Evolutionary conservation across 2,329 filamentous ascomycete genomes (phyloP), one percentile per base, ranked within the genome.

Genomic region (Epichloe typhina): DNA sequence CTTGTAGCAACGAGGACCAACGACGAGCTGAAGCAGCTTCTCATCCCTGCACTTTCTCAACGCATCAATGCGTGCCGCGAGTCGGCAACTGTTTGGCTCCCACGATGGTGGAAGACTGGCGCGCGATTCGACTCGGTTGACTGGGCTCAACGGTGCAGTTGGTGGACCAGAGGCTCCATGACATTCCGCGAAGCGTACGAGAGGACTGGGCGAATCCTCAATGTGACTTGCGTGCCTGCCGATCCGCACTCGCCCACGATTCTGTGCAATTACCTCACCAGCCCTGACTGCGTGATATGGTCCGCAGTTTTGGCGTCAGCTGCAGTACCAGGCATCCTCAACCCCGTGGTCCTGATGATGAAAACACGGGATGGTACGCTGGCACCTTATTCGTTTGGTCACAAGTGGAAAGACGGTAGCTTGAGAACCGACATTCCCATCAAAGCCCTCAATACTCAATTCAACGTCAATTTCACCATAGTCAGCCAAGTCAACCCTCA

Each of bases 371-470:
- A 89, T 53, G 90, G 89, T 1, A 82, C 74, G 2, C 73, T 98
- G 4, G 80, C 82, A 0, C 93, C 93, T 0, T 98, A 95, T 67
- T 94, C 88, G 0, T 98, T 98, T 63, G 93, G 93, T 0, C 90
- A 97, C 72, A 97, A 97, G 69, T 98, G 93, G 93, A 98, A 98
- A 68, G 93, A 98, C 64, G 93, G 93, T 49, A 93, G 86, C 58
- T 71, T 98, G 50, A 80, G 93, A 38, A 98, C 93, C 1, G 93
- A 98, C 62, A 96, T 98, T 31, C 93, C 93, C 0, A 80, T 98
- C 61, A 93, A 91, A 67, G 86, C 90, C 2, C 75, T 98, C 48
- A 97, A 98, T 65, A 75, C 95, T 1, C 88, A 97, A 63, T 98
- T 98, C 73, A 97, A 97, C 65, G 93, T 97, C 66, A 96, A 95